These are phyloP conservation scores for Pseudogymnoascus sp. DNA, from an alignment of 2,329 filamentous ascomycete species.

Conservation along the genomic window DNA sequence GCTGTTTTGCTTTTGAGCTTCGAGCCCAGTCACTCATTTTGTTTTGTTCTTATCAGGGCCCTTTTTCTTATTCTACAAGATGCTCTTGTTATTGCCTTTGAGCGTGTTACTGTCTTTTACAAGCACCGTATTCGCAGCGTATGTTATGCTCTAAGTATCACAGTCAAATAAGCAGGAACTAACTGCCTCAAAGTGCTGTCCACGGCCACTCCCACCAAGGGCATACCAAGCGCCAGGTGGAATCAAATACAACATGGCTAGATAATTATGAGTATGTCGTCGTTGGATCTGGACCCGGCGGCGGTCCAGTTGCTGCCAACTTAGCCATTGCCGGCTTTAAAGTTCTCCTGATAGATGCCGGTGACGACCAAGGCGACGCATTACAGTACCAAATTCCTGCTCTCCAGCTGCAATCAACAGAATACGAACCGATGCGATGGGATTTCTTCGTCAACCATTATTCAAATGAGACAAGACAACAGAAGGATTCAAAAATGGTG, in stretches of 20 bases:
- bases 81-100: background rate
- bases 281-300: conserved; percentile 42
- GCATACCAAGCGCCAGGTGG: background rate
- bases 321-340: conserved; percentile 42
- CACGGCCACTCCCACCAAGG: background rate
- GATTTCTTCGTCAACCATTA: conserved; percentile 47
- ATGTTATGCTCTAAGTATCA: background rate
- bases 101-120: background rate
- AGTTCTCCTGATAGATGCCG: conserved; percentile 44
- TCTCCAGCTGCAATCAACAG: conserved; percentile 36
- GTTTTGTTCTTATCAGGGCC: background rate
- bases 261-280: conserved; percentile 42
- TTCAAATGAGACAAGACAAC: conserved; percentile 34
- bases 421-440: conserved; percentile 40
- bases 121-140: background rate
- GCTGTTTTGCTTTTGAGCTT: conserved; percentile 1
- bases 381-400: conserved; percentile 40
- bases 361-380: conserved; percentile 37
- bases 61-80: background rate
- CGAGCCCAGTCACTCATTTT: background rate
- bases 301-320: conserved; percentile 39
- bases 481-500: conserved; percentile 40
- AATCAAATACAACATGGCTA: background rate
- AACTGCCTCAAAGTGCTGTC: background rate
- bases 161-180: background rate